These are phyloP conservation scores for Acrocalymma vagum DNA, from an alignment of 2,329 filamentous ascomycete species.

Conservation along the genomic window DNA sequence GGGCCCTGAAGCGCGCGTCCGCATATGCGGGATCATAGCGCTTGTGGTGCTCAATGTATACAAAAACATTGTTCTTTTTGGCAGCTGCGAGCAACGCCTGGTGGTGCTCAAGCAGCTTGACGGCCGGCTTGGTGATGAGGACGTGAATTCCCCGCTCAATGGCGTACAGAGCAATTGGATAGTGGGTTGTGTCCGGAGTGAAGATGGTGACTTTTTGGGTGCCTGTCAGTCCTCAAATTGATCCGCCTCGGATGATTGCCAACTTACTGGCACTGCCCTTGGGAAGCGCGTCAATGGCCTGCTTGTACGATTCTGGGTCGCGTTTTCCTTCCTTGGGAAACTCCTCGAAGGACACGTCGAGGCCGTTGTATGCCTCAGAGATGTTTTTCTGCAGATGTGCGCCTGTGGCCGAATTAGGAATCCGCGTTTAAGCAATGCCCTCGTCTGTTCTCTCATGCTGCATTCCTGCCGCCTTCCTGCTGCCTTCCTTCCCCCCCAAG, in stretches of 20 bases:
- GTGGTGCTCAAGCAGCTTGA: conserved; percentile 84
- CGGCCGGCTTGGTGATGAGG: conserved; percentile 91
- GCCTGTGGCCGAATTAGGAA: conserved; percentile 59
- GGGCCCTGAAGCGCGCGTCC: conserved; percentile 81
- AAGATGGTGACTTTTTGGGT: conserved; percentile 78
- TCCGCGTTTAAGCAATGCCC: conserved; percentile 1
- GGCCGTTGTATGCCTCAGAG: conserved; percentile 82
- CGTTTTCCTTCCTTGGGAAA: conserved; percentile 77
- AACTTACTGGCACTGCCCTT: conserved; percentile 75
- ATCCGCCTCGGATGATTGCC: background rate
- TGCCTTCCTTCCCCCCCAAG: too few relatives aligned
- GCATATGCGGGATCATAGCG: conserved; percentile 93
- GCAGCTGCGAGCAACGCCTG: conserved; percentile 77
- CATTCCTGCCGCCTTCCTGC: background rate
- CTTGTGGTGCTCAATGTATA: conserved; percentile 97
- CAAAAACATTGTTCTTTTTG: conserved; percentile 79
- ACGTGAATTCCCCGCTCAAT: conserved; percentile 90
- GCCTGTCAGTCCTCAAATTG: background rate
- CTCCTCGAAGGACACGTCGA: conserved; percentile 86
- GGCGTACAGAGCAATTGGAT: conserved; percentile 89
- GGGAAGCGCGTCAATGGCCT: conserved; percentile 82
- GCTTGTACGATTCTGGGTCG: conserved; percentile 86
- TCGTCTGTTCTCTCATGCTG: background rate
- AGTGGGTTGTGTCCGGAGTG: conserved; percentile 93
- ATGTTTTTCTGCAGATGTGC: conserved; percentile 90